Base-by-base conservation (phyloP, 2,329 filamentous ascomycete genomes). In the Domatiomyces catenatus region DNA sequence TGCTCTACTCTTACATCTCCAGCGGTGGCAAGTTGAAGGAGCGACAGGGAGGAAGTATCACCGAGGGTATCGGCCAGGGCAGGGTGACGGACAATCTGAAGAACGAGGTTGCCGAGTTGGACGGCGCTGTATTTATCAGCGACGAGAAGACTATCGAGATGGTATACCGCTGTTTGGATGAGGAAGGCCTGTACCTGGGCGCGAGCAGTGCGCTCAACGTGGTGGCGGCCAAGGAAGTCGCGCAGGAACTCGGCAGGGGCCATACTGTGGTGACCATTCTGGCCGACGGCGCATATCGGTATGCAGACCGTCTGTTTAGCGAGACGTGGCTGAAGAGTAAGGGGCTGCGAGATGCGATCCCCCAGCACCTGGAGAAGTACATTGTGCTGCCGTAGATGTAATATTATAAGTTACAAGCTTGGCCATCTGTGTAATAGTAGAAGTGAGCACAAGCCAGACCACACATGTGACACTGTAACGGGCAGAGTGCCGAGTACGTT, bases 131-230 rank as follows among this genome's bases (percentile, higher is more conserved):
- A 61, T 75, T 82, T 64, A 87, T 98, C 59, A 76, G 80, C 54
- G 92, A 98, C 64, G 88, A 92, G 71, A 89, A 94, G 77, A 93
- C 82, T 62, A 90, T 98, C 59, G 86, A 86, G 69, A 96, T 95
- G 92, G 87, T 98, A 44, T 98, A 96, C 71, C 75, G 90, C 57
- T 94, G 90, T 64, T 73, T 98, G 56, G 89, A 96, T 62, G 88
- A 96, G 69, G 92, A 98, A 66, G 92, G 92, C 1, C 70, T 98
- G 48, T 98, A 98, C 66, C 75, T 98, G 1, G 92, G 92, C 55
- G 92, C 92, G 39, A 94, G 87, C 70, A 94, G 86, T 20, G 85
- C 86, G 52, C 72, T 98, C 62, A 98, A 98, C 64, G 92, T 98
- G 12, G 92, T 90, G 5, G 92, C 92, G 1, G 92, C 92, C 15